phyloP scores from a whole-genome alignment of 345 rosid genomes.

The Microthlaspi erraticum region DNA sequence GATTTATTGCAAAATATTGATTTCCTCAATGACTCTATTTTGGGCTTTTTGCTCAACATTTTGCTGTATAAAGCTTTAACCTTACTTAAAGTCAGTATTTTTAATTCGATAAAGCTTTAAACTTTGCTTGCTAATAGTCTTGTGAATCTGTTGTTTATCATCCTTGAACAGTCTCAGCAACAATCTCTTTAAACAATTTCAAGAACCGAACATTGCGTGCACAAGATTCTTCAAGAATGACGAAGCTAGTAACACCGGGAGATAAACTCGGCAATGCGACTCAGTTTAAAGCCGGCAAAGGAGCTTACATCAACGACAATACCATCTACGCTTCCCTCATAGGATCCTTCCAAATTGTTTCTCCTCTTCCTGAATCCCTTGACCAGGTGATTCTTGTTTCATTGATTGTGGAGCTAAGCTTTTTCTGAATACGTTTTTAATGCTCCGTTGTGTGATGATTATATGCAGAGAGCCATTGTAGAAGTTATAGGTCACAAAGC shows the following conservation, averaged over 20 bases:
- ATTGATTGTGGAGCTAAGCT: not conserved
- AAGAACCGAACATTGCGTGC: not conserved
- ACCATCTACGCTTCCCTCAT: slow-evolving; percentile 84
- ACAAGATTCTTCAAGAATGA: slow-evolving; percentile 15
- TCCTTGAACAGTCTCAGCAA: not conserved
- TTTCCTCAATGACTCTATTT: not conserved
- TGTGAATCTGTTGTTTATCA: not conserved
- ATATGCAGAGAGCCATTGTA: slow-evolving; percentile 69
- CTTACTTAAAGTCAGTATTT: not conserved
- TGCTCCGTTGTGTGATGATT: not conserved
- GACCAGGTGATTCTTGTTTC: slow-evolving; percentile 62
- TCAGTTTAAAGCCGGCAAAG: slow-evolving; percentile 76
- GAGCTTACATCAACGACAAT: slow-evolving; percentile 65
- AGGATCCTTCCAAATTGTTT: slow-evolving; percentile 58
- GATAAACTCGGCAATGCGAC: slow-evolving; percentile 66
- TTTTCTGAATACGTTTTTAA: not conserved
- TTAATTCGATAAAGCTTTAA: not conserved
- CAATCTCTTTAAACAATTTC: not conserved
- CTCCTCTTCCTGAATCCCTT: slow-evolving; percentile 59
- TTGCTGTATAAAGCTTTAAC: not conserved
- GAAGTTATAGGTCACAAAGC: slow-evolving; percentile 89
- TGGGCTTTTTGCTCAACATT: no score
- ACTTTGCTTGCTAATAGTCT: not conserved
- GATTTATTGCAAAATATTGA: not conserved
- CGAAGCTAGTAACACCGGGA: slow-evolving; percentile 81